These are phyloP conservation scores for Boletus sp. DNA, from an alignment of 768 basidiomycete genomes.

Conservation along the genomic window DNA sequence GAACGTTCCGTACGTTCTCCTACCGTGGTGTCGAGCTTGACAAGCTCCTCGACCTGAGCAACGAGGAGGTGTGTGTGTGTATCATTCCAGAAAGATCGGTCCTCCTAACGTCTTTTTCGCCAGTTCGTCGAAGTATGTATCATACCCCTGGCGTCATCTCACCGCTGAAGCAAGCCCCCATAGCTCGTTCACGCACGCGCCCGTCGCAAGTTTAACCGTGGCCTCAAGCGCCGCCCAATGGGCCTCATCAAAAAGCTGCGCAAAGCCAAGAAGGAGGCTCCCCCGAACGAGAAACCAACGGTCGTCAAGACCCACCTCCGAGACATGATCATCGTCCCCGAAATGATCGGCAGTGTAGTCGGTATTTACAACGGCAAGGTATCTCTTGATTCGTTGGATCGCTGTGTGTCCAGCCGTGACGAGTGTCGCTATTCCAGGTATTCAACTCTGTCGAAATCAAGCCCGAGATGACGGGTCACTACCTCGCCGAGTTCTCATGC, in stretches of 20 bases:
- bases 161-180: neutral
- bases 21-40: slow-evolving; percentile 99
- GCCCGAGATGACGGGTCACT: slow-evolving; percentile 99
- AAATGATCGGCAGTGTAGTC: slow-evolving; percentile 98
- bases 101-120: neutral
- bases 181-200: slow-evolving; percentile 98
- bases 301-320: slow-evolving; percentile 99
- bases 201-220: slow-evolving; percentile 97
- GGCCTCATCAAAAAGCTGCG: slow-evolving; percentile 99
- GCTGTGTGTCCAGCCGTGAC: neutral
- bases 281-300: slow-evolving; percentile 96
- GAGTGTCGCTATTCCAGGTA: slow-evolving; percentile 43
- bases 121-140: slow-evolving; percentile 77
- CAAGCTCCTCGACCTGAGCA: slow-evolving; percentile 93
- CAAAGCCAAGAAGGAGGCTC: slow-evolving; percentile 99
- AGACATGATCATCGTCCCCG: slow-evolving; percentile 99
- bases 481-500: slow-evolving; percentile 96
- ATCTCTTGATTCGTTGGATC: slow-evolving; percentile 17
- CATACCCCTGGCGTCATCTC: slow-evolving; percentile 8
- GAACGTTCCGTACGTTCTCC: slow-evolving; percentile 98
- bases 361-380: slow-evolving; percentile 99
- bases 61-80: slow-evolving; percentile 75
- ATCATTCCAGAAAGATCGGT: neutral
- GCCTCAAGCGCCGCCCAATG: slow-evolving; percentile 97
- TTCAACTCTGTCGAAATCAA: slow-evolving; percentile 99